Percentiles rank a stretch among this genome's conserved stretches.
phyloP scores from a whole-genome alignment of 2,329 filamentous ascomycete species.

The Leptographium radiaticola region DNA sequence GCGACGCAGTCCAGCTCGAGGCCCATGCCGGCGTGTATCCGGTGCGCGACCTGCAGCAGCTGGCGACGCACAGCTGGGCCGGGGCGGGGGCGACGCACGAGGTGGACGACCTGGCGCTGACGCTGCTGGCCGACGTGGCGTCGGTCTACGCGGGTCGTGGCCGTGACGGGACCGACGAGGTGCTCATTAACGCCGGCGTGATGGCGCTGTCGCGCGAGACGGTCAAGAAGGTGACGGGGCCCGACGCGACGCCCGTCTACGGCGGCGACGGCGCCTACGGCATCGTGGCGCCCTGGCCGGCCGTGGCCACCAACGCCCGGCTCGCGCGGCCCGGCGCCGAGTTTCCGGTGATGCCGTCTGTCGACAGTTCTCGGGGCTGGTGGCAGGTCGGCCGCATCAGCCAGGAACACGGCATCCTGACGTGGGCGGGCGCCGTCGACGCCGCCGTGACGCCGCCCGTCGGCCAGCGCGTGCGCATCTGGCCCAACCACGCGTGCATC shows the following conservation, averaged over 20 bases:
- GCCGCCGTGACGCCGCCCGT: constrained; percentile 35
- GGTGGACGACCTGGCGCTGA: constrained; percentile 47
- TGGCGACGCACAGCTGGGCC: constrained; percentile 52
- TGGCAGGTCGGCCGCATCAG: constrained; percentile 62
- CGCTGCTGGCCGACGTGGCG: constrained; percentile 58
- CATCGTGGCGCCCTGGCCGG: constrained; percentile 29
- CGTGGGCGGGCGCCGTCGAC: constrained; percentile 37
- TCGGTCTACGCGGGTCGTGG: constrained; percentile 51
- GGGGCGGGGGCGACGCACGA: constrained; percentile 13
- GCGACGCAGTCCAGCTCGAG: constrained; percentile 47
- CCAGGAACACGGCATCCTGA: constrained; percentile 67
- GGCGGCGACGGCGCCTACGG: constrained; percentile 44
- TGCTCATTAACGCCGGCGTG: constrained; percentile 53
- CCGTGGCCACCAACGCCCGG: background rate
- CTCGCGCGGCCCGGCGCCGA: constrained; percentile 1
- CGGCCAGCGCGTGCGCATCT: constrained; percentile 56
- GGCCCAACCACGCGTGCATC: constrained; percentile 75
- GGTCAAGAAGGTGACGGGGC: constrained; percentile 36
- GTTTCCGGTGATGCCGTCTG: constrained; percentile 20
- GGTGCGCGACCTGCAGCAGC: constrained; percentile 64
- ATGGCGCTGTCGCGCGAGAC: constrained; percentile 62
- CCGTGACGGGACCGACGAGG: constrained; percentile 38
- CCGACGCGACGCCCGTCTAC: constrained; percentile 30
- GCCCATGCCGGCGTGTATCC: constrained; percentile 69
- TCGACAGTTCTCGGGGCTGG: constrained; percentile 24